Conservation (phyloP, 176 grass and related monocot genomes). For the Melocanna baccifera region DNA sequence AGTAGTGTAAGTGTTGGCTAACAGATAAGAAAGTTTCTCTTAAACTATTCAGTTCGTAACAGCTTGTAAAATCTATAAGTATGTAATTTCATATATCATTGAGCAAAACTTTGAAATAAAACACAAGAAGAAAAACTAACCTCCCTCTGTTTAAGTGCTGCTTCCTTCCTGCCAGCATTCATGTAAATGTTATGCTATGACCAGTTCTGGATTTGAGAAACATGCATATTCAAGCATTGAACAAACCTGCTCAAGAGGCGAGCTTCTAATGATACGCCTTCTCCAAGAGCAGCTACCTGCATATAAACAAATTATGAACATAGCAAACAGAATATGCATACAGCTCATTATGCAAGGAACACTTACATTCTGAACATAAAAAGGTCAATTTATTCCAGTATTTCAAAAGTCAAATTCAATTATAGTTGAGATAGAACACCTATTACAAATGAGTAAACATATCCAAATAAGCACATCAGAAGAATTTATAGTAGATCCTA, state of each 20-base stretch:
- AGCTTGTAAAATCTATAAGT: constrained; percentile 14
- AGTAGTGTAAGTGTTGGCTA: neutral
- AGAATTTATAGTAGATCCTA: neutral
- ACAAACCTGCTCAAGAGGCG: constrained; percentile 92
- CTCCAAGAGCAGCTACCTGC: constrained; percentile 97
- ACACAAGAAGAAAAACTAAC: constrained; percentile 43
- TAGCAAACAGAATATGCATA: constrained; percentile 5
- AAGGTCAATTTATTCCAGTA: neutral
- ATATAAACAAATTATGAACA: constrained; percentile 43
- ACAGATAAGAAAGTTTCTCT: neutral
- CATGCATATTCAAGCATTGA: constrained; percentile 15
- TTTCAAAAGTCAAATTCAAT: constrained; percentile 8
- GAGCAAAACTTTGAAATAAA: neutral
- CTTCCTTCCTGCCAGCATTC: constrained; percentile 86
- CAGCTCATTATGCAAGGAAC: neutral
- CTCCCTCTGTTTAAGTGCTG: constrained; percentile 95
- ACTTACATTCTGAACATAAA: constrained; percentile 7
- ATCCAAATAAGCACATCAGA: neutral
- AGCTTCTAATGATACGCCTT: constrained; percentile 91
- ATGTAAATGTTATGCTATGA: constrained; percentile 36
- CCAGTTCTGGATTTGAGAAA: constrained; percentile 31
- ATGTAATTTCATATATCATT: constrained; percentile 3
- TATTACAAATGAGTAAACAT: constrained; percentile 26
- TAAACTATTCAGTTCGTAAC: neutral
- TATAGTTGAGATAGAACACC: neutral